Conservation (phyloP, 2,329 filamentous ascomycete genomes). For the Colletotrichum orbiculare region DNA sequence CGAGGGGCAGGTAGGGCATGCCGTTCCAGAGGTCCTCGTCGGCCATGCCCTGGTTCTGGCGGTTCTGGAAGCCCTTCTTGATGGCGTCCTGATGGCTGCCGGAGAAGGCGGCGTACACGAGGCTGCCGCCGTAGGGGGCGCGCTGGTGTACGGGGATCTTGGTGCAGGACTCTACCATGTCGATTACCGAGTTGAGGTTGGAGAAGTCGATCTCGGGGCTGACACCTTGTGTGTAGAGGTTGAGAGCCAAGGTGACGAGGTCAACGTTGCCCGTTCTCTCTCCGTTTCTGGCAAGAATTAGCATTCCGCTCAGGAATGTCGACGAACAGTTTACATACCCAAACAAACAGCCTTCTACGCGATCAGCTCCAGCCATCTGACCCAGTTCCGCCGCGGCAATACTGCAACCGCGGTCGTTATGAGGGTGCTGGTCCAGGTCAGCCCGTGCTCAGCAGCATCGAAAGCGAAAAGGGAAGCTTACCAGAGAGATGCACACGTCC, state of each 20-base stretch:
- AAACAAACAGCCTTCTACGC: conserved; percentile 94
- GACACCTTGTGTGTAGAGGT: conserved; percentile 94
- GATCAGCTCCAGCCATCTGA: conserved; percentile 95
- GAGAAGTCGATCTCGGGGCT: conserved; percentile 90
- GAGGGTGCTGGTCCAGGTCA: conserved; percentile 69
- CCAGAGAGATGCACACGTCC: conserved; percentile 85
- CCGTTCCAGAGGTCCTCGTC: conserved; percentile 77
- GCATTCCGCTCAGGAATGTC: not conserved
- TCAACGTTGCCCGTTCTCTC: conserved; percentile 97
- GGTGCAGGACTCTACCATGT: conserved; percentile 90
- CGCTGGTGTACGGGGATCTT: conserved; percentile 94
- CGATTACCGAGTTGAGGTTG: conserved; percentile 85
- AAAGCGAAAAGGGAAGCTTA: not conserved
- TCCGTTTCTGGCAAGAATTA: conserved; percentile 68
- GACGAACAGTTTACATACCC: conserved; percentile 53
- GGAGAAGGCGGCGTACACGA: conserved; percentile 93
- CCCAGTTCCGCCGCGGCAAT: conserved; percentile 91
- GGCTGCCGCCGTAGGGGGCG: conserved; percentile 88
- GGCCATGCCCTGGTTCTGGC: conserved; percentile 68
- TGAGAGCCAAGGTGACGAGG: conserved; percentile 89
- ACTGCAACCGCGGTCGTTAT: conserved; percentile 93
- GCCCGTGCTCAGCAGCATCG: not conserved
- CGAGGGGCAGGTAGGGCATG: conserved; percentile 86
- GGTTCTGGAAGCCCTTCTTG: conserved; percentile 86
- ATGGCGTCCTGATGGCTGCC: conserved; percentile 96